Conservation (phyloP, 2,329 filamentous ascomycete species). For the Waltergamsia citrina region DNA sequence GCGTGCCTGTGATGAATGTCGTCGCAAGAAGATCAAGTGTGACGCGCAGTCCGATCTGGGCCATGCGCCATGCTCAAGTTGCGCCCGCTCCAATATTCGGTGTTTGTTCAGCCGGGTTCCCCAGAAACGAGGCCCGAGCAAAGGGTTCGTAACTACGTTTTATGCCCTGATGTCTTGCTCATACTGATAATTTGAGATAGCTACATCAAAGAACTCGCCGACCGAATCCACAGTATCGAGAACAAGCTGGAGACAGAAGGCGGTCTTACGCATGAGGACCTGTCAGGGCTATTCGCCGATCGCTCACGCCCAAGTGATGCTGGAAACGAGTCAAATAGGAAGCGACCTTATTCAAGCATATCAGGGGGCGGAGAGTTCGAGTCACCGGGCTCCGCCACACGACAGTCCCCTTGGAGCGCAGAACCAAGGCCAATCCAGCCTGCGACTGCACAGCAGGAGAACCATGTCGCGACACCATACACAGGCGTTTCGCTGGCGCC, state of each 20-base stretch:
- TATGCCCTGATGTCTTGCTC: background rate
- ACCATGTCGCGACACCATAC: conserved; percentile 21
- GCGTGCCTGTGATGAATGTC: conserved; percentile 79
- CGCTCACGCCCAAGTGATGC: conserved; percentile 10
- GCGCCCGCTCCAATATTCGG: conserved; percentile 62
- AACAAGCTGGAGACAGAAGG: conserved; percentile 56
- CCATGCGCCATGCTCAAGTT: conserved; percentile 71
- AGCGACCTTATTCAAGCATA: conserved; percentile 40
- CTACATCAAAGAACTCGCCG: conserved; percentile 87
- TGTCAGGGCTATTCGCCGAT: conserved; percentile 31
- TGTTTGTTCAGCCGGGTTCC: conserved; percentile 83
- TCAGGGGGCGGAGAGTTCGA: conserved; percentile 28
- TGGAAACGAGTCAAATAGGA: conserved; percentile 22
- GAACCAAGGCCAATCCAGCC: conserved; percentile 35
- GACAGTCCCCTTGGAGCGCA: conserved; percentile 35
- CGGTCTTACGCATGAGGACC: conserved; percentile 30
- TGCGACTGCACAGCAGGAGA: conserved; percentile 10
- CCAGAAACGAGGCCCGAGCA: conserved; percentile 81
- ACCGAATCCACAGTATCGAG: conserved; percentile 74
- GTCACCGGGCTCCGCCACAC: conserved; percentile 28
- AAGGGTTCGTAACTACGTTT: conserved; percentile 50
- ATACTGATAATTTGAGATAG: conserved; percentile 26
- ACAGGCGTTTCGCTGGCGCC: conserved; percentile 34
- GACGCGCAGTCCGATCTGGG: conserved; percentile 69
- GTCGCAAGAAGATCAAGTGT: conserved; percentile 84